Evolutionary conservation across 1,284 basidiomycete genomes (phyloP), one percentile per base, ranked within the genome.

Genomic region (Sanguinoderma infundibulare): DNA sequence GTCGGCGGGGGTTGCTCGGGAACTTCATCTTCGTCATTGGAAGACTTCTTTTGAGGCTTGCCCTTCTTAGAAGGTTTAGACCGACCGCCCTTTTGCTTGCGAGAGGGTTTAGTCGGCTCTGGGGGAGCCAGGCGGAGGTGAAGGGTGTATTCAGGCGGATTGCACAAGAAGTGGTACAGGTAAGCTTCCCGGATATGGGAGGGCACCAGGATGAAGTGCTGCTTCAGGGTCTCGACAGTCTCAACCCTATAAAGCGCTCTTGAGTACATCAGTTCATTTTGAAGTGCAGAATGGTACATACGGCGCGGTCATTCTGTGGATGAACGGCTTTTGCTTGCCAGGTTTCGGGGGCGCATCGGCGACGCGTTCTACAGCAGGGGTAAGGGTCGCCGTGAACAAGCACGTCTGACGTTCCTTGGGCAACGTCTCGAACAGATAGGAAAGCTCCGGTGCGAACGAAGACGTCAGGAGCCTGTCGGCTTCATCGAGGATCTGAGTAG

Each of bases 341-440:
- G 85, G 81, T 62, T 86, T 83, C 1, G 96, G 93, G 15, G 87
- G 77, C 40, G 90, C 89, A 52, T 86, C 82, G 12, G 90, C 92
- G 30, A 98, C 75, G 8, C 85, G 82, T 69, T 96, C 93, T 57
- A 99, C 95, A 0, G 95, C 87, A 17, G 91, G 85, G 2, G 95
- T 96, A 65, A 98, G 80, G 0, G 98, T 99, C 0, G 98, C 98
- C 0, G 98, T 98, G 76, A 99, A 99, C 30, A 99, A 84, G 65
- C 96, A 93, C 0, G 98, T 99, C 75, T 99, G 98, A 15, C 98
- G 83, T 36, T 95, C 86, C 47, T 86, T 83, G 0, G 98, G 96
- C 20, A 99, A 81, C 38, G 86, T 81, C 39, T 81, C 79, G 73
- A 98, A 96, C 22, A 98, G 75, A 73, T 91, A 87, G 0, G 87